These are phyloP conservation scores for Didymella pomorum DNA, from an alignment of 2,329 filamentous ascomycete species.

Conservation along the genomic window DNA sequence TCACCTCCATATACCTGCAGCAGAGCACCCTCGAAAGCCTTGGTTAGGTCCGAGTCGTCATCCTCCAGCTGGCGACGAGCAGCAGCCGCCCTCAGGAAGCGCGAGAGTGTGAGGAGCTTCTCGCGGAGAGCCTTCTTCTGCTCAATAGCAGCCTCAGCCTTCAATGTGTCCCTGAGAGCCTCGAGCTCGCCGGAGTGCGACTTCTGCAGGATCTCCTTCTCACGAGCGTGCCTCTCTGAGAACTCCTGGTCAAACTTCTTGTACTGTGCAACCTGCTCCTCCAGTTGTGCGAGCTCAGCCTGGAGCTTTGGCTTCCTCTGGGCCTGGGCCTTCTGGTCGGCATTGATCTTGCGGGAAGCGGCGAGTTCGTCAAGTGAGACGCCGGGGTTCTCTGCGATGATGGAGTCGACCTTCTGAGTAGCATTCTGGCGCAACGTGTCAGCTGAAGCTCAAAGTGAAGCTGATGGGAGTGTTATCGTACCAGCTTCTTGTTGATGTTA, in stretches of 20 bases:
- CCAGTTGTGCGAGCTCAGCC: slow-evolving; percentile 71
- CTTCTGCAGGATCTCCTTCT: slow-evolving; percentile 64
- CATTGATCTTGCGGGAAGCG: slow-evolving; percentile 75
- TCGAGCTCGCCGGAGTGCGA: slow-evolving; percentile 66
- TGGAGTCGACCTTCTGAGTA: slow-evolving; percentile 74
- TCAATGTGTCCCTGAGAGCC: slow-evolving; percentile 62
- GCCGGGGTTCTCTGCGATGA: slow-evolving; percentile 73
- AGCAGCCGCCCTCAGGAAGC: slow-evolving; percentile 82
- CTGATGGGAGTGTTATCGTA: slow-evolving; percentile 58
- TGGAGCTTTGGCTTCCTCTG: slow-evolving; percentile 79
- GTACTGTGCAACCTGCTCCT: slow-evolving; percentile 77
- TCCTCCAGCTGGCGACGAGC: slow-evolving; percentile 75
- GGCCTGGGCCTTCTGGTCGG: slow-evolving; percentile 79
- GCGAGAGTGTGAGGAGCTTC: slow-evolving; percentile 74
- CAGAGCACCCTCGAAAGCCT: slow-evolving; percentile 81
- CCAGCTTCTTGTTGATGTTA: slow-evolving; percentile 93
- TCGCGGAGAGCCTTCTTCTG: slow-evolving; percentile 62
- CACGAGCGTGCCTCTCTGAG: slow-evolving; percentile 65
- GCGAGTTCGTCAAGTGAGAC: slow-evolving; percentile 79
- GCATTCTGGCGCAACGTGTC: slow-evolving; percentile 62
- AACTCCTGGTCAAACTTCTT: slow-evolving; percentile 79
- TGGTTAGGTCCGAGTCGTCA: slow-evolving; percentile 76
- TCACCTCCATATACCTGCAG: slow-evolving; percentile 82
- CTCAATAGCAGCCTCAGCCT: slow-evolving; percentile 61
- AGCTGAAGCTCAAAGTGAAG: slow-evolving; percentile 26